These are phyloP conservation scores for Dichotomocladium elegans DNA, from an alignment of 371 early-diverging fungal species.

Conservation along the genomic window DNA sequence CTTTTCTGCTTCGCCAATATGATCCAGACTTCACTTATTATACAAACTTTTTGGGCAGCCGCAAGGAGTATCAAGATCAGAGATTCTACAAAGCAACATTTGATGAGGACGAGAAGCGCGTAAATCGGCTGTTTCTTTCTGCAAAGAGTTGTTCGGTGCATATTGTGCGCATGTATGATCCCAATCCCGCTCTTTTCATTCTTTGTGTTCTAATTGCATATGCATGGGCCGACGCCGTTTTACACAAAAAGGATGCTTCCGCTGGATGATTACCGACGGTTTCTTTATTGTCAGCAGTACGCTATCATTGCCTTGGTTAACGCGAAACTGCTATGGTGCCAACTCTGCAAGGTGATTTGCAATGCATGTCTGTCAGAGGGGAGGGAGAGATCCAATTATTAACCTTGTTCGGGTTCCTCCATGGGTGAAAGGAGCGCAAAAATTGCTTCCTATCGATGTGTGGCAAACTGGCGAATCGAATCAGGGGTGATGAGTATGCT, in stretches of 20 bases:
- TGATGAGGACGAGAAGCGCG: slow-evolving; percentile 67
- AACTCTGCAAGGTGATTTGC: slow-evolving; percentile 44
- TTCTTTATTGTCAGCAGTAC: slow-evolving; percentile 67
- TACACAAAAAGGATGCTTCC: slow-evolving; percentile 54
- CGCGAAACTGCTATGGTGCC: slow-evolving; percentile 58
- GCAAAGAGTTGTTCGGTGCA: slow-evolving; percentile 70
- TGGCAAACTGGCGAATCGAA: slow-evolving; percentile 21
- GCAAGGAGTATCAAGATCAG: slow-evolving; percentile 63
- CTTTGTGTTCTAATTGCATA: background rate
- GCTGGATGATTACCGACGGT: slow-evolving; percentile 76
- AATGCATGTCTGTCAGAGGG: background rate
- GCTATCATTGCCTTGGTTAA: slow-evolving; percentile 77
- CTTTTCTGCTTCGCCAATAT: slow-evolving; percentile 65
- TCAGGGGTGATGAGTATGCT: slow-evolving; percentile 6
- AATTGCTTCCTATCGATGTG: slow-evolving; percentile 35
- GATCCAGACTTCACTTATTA: slow-evolving; percentile 83
- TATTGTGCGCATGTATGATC: slow-evolving; percentile 70
- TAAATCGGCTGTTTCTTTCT: slow-evolving; percentile 72
- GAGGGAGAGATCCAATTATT: background rate
- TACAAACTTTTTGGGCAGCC: slow-evolving; percentile 78
- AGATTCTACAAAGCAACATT: slow-evolving; percentile 72
- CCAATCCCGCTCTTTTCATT: background rate
- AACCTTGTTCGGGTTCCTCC: too few species aligned
- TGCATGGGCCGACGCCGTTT: background rate
- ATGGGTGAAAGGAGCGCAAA: slow-evolving; percentile 31